Evolutionary conservation across 495 filamentous ascomycete genomes (phyloP).

Genomic region (Aspergillus nanangensis): DNA sequence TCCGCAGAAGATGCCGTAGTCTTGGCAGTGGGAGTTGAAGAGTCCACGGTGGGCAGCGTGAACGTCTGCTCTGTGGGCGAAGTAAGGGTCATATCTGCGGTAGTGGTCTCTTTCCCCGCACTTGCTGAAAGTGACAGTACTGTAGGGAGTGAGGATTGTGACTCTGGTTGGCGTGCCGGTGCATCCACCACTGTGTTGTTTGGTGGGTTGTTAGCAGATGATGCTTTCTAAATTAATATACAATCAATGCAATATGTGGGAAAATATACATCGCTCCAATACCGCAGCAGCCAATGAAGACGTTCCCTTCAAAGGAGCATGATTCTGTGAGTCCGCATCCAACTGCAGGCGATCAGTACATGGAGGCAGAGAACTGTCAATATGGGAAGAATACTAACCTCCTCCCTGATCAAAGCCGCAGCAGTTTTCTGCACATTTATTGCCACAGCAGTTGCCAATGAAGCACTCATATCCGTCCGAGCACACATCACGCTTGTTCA

Average conservation of each 20-base stretch:
- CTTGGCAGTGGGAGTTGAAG: too few relatives aligned
- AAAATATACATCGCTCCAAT: background rate
- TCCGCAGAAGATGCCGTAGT: too few relatives aligned
- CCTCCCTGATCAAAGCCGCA: constrained; percentile 3
- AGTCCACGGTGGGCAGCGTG: too few relatives aligned
- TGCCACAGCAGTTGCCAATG: constrained; percentile 1
- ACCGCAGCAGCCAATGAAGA: constrained; percentile 9
- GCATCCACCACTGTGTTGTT: constrained; percentile 5
- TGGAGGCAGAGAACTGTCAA: too few relatives aligned
- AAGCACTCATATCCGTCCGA: background rate
- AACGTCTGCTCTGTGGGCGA: too few relatives aligned
- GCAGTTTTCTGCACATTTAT: constrained; percentile 1
- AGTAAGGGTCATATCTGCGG: background rate
- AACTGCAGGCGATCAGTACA: background rate
- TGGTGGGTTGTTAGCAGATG: too few relatives aligned
- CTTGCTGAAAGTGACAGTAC: background rate
- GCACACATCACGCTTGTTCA: background rate
- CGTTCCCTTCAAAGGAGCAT: constrained; percentile 5
- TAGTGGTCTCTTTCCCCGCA: background rate
- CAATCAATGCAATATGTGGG: too few relatives aligned
- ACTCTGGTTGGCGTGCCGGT: constrained; percentile 3
- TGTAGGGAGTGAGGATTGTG: constrained; percentile 1
- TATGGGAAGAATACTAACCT: too few relatives aligned
- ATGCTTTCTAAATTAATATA: too few relatives aligned
- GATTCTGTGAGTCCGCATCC: background rate